Evolutionary conservation across 2,329 filamentous ascomycete species (phyloP), one percentile per base, ranked within the genome.

Genomic region (Tricladium varicosporioides): DNA sequence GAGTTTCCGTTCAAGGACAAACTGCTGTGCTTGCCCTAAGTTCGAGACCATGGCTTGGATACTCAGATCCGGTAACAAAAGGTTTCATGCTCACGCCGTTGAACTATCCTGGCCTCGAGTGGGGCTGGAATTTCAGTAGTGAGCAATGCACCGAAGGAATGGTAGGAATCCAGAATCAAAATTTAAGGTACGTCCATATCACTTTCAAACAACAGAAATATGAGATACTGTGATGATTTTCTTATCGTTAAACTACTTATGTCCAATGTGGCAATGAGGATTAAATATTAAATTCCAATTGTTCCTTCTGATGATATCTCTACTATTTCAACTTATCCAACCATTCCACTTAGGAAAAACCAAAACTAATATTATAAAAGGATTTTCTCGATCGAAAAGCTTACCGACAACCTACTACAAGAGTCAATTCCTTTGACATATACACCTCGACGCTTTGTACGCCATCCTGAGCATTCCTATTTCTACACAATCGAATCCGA

Each of bases 401-500:
- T 97, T 19, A 87, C 88, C 45, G 89, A 92, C 62, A 95, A 92
- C 51, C 80, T 96, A 57, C 86, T 94, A 31, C 91, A 95, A 71
- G 90, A 94, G 69, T 89, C 88, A 0, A 90, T 96, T 60, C 84
- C 91, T 7, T 80, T 99, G 18, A 87, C 88, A 19, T 95, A 99
- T 71, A 99, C 94, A 0, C 94, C 95, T 1, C 88, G 91, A 58
- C 88, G 88, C 65, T 87, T 99, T 66, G 83, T 92, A 31, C 90
- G 91, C 62, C 91, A 97, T 69, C 93, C 93, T 0, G 90, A 94
- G 5, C 83, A 91, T 52, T 88, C 91, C 14, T 80, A 95, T 19
- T 99, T 97, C 72, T 99, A 97, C 70, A 92, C 93, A 5, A 91
- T 96, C 51, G 91, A 97, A 74, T 84, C 92, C 10, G 95, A 99